phyloP scores from a whole-genome alignment of 176 grass and related monocot species.

The Chrysopogon serrulatus region DNA sequence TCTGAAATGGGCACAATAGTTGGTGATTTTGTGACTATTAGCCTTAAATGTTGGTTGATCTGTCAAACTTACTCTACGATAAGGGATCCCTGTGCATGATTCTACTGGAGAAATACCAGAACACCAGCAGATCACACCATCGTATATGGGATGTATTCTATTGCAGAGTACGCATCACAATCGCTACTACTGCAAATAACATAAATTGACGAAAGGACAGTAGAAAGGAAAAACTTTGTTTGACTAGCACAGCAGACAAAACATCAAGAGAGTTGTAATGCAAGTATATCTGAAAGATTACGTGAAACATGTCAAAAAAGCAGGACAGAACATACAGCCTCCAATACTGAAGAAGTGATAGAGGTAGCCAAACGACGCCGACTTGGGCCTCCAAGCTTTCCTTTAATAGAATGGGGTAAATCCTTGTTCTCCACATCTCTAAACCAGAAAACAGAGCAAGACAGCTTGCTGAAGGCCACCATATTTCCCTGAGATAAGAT shows the following conservation, averaged over 20 bases:
- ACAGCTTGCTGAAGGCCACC: conserved; percentile 45
- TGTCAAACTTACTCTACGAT: neutral
- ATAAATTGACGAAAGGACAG: conserved; percentile 14
- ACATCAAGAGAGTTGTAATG: conserved; percentile 4
- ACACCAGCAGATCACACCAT: neutral
- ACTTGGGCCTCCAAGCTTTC: conserved; percentile 89
- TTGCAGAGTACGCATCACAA: neutral
- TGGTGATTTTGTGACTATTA: neutral
- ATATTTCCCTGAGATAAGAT: conserved; percentile 60
- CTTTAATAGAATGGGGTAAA: conserved; percentile 83
- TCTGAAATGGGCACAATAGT: neutral
- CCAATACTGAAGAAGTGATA: conserved; percentile 69
- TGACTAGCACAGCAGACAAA: neutral
- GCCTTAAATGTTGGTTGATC: neutral
- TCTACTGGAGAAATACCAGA: neutral
- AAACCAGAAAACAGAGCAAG: conserved; percentile 69
- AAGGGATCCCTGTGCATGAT: neutral
- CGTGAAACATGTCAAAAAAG: conserved; percentile 5
- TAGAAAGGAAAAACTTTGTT: neutral
- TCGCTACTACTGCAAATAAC: neutral
- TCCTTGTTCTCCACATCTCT: conserved; percentile 35
- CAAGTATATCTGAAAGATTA: neutral
- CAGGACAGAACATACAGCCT: conserved; percentile 58
- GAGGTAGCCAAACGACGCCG: conserved; percentile 66
- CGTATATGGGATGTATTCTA: neutral